phyloP scores from a whole-genome alignment of 1,284 basidiomycete species.

The Taiwanofungus camphoratus region DNA sequence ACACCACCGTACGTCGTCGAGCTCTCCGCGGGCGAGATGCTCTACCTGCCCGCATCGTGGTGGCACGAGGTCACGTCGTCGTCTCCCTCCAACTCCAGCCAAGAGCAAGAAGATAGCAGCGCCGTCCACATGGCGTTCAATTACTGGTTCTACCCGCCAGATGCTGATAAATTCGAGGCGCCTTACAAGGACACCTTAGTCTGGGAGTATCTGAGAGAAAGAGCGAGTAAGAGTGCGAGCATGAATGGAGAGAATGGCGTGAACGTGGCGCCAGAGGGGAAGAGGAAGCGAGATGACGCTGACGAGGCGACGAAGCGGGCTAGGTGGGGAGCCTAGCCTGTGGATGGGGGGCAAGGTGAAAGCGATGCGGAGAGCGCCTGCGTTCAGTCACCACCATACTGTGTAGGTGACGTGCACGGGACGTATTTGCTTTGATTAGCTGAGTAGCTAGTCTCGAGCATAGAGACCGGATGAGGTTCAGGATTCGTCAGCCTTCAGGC shows the following conservation, averaged over 20 bases:
- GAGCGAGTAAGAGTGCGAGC: constrained; percentile 3
- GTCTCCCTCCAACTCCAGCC: constrained; percentile 12
- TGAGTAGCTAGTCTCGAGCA: too few relatives aligned
- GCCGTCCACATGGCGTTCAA: constrained; percentile 31
- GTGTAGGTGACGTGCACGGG: too few relatives aligned
- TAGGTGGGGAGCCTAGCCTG: not conserved
- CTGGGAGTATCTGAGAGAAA: constrained; percentile 24
- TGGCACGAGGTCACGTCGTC: constrained; percentile 32
- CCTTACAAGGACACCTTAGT: constrained; percentile 27
- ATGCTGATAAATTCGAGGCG: constrained; percentile 23
- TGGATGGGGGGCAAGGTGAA: too few relatives aligned
- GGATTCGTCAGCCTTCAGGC: too few relatives aligned
- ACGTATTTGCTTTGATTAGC: too few relatives aligned
- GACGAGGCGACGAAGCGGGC: constrained; percentile 7
- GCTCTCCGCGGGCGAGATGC: constrained; percentile 28
- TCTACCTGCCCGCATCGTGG: constrained; percentile 31
- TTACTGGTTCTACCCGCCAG: constrained; percentile 32
- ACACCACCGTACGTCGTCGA: constrained; percentile 26
- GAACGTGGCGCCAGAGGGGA: constrained; percentile 8
- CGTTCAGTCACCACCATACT: too few relatives aligned
- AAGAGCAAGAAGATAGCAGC: constrained; percentile 5
- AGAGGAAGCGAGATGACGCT: constrained; percentile 6
- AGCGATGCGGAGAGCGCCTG: too few relatives aligned
- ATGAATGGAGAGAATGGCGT: not conserved
- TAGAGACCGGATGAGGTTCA: too few relatives aligned